These are phyloP conservation scores for Alternaria rosae DNA, from an alignment of 2,329 filamentous ascomycete species.

Conservation along the genomic window DNA sequence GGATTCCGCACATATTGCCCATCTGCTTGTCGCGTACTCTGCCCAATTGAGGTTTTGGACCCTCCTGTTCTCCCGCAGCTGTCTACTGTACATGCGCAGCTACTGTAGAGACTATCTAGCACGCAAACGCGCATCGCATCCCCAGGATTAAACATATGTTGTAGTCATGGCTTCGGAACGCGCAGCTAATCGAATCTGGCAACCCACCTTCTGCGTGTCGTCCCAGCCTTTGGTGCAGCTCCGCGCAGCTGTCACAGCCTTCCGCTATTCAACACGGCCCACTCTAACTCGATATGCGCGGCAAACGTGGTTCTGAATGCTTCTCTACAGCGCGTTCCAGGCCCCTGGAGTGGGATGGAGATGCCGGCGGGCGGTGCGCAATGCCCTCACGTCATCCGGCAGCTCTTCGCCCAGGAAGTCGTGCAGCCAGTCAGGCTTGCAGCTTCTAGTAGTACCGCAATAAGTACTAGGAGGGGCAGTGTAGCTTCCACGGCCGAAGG, in stretches of 20 bases:
- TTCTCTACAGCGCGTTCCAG: constrained; percentile 66
- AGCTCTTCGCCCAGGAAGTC: constrained; percentile 20
- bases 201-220: not conserved
- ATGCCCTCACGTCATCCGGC: constrained; percentile 35
- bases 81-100: constrained; percentile 7
- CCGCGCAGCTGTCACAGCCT: constrained; percentile 24
- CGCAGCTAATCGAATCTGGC: not conserved
- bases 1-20: constrained; percentile 17
- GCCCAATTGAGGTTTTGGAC: constrained; percentile 12
- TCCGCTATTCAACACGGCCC: constrained; percentile 19
- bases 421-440: constrained; percentile 24
- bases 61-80: constrained; percentile 14
- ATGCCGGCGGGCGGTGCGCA: constrained; percentile 22
- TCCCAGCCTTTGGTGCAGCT: constrained; percentile 21
- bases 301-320: constrained; percentile 71
- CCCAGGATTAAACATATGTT: constrained; percentile 5
- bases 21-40: constrained; percentile 15
- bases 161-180: not conserved
- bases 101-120: not conserved
- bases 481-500: constrained; percentile 22
- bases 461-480: constrained; percentile 30
- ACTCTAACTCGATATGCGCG: constrained; percentile 27
- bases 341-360: constrained; percentile 20
- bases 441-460: constrained; percentile 18
- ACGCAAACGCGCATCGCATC: not conserved